Evolutionary conservation across 441 rosid genomes (phyloP).

Genomic region (Populus hybrid): DNA sequence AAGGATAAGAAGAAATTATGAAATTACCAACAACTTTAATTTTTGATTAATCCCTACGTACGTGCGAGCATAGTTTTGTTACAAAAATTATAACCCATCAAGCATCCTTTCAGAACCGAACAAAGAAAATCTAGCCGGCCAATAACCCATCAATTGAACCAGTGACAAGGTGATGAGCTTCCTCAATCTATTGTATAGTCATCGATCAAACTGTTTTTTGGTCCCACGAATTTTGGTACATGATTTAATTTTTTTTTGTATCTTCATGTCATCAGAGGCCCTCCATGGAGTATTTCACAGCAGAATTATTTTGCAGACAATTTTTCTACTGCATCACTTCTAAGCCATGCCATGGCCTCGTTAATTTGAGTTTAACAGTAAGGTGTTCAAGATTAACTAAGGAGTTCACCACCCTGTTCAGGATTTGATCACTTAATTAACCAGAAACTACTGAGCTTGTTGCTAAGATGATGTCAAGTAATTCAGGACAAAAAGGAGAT

Average conservation of each 20-base stretch:
- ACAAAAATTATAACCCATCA: too few relatives aligned
- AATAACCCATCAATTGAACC: neutral
- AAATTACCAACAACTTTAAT: too few relatives aligned
- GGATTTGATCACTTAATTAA: too few relatives aligned
- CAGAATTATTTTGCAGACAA: neutral
- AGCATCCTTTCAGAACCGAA: neutral
- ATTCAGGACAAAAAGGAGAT: neutral
- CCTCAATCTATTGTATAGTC: neutral
- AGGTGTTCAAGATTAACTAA: neutral
- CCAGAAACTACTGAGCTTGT: neutral
- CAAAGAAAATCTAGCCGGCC: neutral
- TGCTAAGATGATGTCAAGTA: too few relatives aligned
- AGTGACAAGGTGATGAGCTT: neutral
- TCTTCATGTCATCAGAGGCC: neutral
- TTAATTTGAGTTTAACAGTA: neutral
- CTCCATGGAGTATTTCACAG: neutral
- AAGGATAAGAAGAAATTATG: too few relatives aligned
- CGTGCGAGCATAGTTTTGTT: neutral
- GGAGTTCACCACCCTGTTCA: too few relatives aligned
- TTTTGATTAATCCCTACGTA: neutral
- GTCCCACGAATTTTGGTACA: neutral
- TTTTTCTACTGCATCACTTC: neutral
- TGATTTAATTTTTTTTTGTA: too few relatives aligned
- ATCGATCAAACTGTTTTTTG: neutral
- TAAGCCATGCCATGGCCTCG: neutral